A percentile compares a stretch with the other conserved stretches of the same genome.
phyloP scores from a whole-genome alignment of 257 asterid genomes.

The Linaria vulgaris region DNA sequence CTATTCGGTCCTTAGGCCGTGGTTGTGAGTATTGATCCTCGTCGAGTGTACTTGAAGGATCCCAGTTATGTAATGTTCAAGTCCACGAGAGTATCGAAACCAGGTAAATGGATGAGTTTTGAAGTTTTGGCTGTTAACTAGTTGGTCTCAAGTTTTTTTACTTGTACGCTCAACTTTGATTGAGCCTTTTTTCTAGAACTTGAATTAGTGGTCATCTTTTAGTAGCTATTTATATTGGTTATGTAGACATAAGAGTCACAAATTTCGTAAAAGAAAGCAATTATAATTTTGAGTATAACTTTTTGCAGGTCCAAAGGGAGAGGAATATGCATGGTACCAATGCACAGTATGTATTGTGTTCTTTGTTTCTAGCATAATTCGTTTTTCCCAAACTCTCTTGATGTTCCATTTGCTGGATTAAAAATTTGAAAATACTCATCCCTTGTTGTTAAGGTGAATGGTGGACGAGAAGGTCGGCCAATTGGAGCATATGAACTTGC shows the following conservation, averaged over 20 bases:
- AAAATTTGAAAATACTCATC: slow-evolving; percentile 3
- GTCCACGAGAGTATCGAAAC: slow-evolving; percentile 59
- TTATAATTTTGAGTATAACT: slow-evolving; percentile 13
- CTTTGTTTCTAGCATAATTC: slow-evolving; percentile 5
- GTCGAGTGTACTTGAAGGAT: slow-evolving; percentile 71
- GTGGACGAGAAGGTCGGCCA: slow-evolving; percentile 95
- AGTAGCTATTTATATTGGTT: slow-evolving; percentile 4
- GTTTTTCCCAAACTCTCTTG: too few relatives aligned
- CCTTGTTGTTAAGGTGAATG: slow-evolving; percentile 59
- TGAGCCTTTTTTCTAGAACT: background rate
- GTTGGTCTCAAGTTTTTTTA: background rate
- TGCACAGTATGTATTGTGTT: slow-evolving; percentile 67
- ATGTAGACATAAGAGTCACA: background rate
- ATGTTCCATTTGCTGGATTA: slow-evolving; percentile 6
- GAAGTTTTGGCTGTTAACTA: background rate
- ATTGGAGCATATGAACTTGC: slow-evolving; percentile 99
- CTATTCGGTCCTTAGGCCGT: slow-evolving; percentile 62
- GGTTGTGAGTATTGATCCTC: slow-evolving; percentile 97
- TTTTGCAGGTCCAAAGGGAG: slow-evolving; percentile 81
- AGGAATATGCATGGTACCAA: slow-evolving; percentile 79
- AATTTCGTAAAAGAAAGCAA: background rate
- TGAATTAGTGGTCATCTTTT: slow-evolving; percentile 3
- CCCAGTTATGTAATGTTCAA: slow-evolving; percentile 72
- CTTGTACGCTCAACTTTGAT: background rate
- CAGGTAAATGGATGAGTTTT: slow-evolving; percentile 51